These are phyloP conservation scores for Aspergillus panamensis DNA, from an alignment of 495 filamentous ascomycete species.

Conservation along the genomic window DNA sequence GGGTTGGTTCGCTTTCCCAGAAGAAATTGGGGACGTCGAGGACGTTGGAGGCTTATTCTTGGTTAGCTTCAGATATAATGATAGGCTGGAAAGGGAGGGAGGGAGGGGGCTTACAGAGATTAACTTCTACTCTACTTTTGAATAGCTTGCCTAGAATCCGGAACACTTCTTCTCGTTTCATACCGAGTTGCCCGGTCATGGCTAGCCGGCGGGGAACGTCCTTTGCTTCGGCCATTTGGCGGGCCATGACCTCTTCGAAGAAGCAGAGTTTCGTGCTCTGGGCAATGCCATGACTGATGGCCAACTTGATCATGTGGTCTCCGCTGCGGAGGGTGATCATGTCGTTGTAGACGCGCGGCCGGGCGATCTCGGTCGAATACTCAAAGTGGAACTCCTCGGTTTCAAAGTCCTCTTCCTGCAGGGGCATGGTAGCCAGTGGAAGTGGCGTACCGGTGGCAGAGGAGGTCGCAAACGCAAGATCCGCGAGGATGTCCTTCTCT, in stretches of 20 bases:
- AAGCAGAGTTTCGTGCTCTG: constrained; percentile 96
- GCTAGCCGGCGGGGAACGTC: constrained; percentile 86
- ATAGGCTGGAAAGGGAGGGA: not conserved
- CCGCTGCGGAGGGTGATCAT: constrained; percentile 96
- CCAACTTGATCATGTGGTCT: constrained; percentile 98
- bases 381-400: constrained; percentile 99
- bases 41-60: constrained; percentile 78
- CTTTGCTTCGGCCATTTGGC: constrained; percentile 90
- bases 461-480: constrained; percentile 82
- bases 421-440: constrained; percentile 63
- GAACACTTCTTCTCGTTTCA: constrained; percentile 89
- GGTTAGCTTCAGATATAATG: constrained; percentile 5
- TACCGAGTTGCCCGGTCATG: constrained; percentile 82
- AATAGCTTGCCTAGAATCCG: constrained; percentile 87
- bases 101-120: constrained; percentile 71
- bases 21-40: constrained; percentile 98
- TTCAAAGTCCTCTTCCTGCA: constrained; percentile 85
- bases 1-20: constrained; percentile 93
- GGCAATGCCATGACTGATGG: constrained; percentile 94
- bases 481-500: constrained; percentile 94
- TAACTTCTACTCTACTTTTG: constrained; percentile 93
- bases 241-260: constrained; percentile 95
- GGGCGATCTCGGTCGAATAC: constrained; percentile 78
- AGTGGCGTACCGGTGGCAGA: constrained; percentile 48
- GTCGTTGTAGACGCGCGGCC: constrained; percentile 93